phyloP scores from a whole-genome alignment of 139 green algal species.

The Chlorella sp. region DNA sequence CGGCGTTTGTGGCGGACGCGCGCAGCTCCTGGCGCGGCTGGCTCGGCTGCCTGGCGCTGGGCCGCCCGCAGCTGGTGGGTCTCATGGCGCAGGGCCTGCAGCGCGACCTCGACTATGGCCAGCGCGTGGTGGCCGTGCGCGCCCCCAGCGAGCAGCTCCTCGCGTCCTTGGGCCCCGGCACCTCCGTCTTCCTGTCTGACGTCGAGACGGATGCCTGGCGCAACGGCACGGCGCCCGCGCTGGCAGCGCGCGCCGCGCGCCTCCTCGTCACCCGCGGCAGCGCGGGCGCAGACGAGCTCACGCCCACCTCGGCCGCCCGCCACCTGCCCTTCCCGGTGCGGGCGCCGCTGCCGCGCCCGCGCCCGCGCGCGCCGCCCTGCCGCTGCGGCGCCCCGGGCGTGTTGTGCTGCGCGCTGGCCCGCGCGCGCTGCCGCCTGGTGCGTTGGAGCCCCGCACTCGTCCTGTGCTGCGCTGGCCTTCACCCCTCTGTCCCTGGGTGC shows the following conservation, averaged over 20 bases:
- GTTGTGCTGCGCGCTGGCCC: too few relatives aligned
- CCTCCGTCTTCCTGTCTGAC: slow-evolving; percentile 80
- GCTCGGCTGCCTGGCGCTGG: not conserved
- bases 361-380: too few relatives aligned
- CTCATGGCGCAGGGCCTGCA: slow-evolving; percentile 78
- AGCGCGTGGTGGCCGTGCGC: slow-evolving; percentile 50
- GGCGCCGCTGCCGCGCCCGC: too few relatives aligned
- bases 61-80: slow-evolving; percentile 33
- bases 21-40: slow-evolving; percentile 14
- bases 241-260: slow-evolving; percentile 37
- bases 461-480: not conserved
- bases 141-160: slow-evolving; percentile 61
- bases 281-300: slow-evolving; percentile 53
- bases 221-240: slow-evolving; percentile 33
- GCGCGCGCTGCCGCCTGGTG: too few relatives aligned
- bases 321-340: slow-evolving; percentile 2
- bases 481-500: not conserved
- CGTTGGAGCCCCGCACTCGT: too few relatives aligned
- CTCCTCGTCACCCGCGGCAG: slow-evolving; percentile 70
- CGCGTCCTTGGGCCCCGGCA: slow-evolving; percentile 49
- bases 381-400: too few relatives aligned
- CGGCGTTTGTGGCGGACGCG: slow-evolving; percentile 53
- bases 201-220: slow-evolving; percentile 80
- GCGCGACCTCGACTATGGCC: slow-evolving; percentile 45
- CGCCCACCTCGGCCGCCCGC: not conserved